These are phyloP conservation scores for Phytopythium vexans DNA, from an alignment of 352 stramenopile species.

Conservation along the genomic window DNA sequence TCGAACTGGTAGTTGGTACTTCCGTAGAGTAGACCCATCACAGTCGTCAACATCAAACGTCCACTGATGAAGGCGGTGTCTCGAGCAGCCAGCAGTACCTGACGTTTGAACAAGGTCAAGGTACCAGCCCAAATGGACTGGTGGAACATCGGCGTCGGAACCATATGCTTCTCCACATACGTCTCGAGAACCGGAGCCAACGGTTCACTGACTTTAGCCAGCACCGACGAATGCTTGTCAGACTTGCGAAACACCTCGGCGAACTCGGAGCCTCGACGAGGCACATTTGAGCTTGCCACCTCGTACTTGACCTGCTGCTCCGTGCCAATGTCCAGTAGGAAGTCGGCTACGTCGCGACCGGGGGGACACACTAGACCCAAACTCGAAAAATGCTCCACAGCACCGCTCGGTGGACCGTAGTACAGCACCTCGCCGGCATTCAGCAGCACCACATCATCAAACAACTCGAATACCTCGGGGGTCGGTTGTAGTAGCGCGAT, in stretches of 20 bases:
- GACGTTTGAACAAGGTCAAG: conserved; percentile 32
- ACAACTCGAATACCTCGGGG: conserved; percentile 87
- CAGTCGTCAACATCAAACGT: conserved; percentile 29
- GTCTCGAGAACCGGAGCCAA: too few species aligned
- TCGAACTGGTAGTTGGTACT: conserved; percentile 45
- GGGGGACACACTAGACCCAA: conserved; percentile 19
- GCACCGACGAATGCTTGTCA: too few species aligned
- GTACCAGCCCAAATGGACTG: conserved; percentile 24
- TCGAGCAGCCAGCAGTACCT: too few species aligned
- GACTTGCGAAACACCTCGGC: too few species aligned
- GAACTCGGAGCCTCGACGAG: too few species aligned
- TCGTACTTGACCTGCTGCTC: conserved; percentile 19
- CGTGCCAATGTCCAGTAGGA: conserved; percentile 34
- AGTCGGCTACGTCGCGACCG: conserved; percentile 30
- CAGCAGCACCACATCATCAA: conserved; percentile 89
- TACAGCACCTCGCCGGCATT: conserved; percentile 83
- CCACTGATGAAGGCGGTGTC: too few species aligned
- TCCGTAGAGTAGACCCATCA: conserved; percentile 44
- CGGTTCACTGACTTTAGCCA: too few species aligned
- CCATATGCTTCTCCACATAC: conserved; percentile 80
- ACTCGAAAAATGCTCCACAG: conserved; percentile 21
- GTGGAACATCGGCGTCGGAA: conserved; percentile 31
- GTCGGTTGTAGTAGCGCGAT: conserved; percentile 85
- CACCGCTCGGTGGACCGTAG: conserved; percentile 11
- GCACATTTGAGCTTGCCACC: too few species aligned